Evolutionary conservation across 495 filamentous ascomycete species (phyloP), one percentile per base, ranked within the genome.

Genomic region (Neurospora sp.): DNA sequence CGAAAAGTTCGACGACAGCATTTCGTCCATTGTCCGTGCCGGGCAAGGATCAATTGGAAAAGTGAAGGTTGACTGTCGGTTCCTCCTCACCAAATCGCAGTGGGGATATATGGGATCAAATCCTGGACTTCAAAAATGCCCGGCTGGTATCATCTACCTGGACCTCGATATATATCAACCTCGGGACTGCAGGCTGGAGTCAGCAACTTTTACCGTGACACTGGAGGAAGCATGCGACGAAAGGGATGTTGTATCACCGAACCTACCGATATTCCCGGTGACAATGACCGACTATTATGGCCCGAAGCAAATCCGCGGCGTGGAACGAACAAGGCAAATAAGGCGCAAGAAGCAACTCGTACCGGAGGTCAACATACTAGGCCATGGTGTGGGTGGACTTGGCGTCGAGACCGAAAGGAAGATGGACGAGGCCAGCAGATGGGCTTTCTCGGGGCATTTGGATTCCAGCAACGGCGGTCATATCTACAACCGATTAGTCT

Each of bases 91-190:
- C 31, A 78, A 82, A 71, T 81, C 79, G 11, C 74, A 71, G 39
- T 82, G 80, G 81, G 81, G 81, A 16, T 73, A 80, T 11, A 22
- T 82, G 10, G 76, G 76, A 0, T 68, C 40, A 7, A 53, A 74
- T 46, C 18, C 42, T 46, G 42, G 42, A 3, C 42, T 46, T 46
- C 42, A 8, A n/a, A 46, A 46, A n/a, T 46, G 42, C 42, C 78
- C 79, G 16, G 80, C 73, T 7, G 81, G 81, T 11, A 77, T 82
- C 31, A 40, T 82, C 40, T 82, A 79, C 68, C 61, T 82, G 4
- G 80, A 82, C 35, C 46, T 82, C 10, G 71, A 76, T 11, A 77
- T 82, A 46, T 73, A 71, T 4, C 75, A 82, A 39, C 78, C 80
- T 0, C 35, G 70, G 1, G 77, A 75, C 41, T 80, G 80, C 72